Conservation (phyloP, 305 asterid species). For the Fraxinus albicans region DNA sequence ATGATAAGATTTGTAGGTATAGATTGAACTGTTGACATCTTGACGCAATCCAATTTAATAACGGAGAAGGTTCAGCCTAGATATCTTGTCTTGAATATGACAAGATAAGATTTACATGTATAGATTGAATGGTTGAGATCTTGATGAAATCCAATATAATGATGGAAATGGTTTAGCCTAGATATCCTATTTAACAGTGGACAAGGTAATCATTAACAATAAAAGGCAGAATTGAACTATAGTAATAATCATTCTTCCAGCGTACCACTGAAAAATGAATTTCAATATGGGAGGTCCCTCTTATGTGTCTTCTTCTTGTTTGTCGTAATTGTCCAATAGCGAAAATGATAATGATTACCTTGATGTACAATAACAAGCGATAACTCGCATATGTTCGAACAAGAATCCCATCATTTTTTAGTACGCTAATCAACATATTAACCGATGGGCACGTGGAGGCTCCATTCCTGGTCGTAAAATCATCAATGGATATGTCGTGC, state of each 20-base stretch:
- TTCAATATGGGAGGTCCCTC: too few relatives aligned
- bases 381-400: not conserved
- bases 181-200: not conserved
- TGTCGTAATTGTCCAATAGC: too few relatives aligned
- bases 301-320: too few relatives aligned
- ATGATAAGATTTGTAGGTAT: not conserved
- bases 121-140: too few relatives aligned
- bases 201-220: not conserved
- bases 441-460: not conserved
- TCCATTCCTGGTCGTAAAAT: not conserved
- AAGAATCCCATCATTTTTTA: not conserved
- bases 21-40: too few relatives aligned
- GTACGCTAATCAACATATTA: not conserved
- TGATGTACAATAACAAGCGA: too few relatives aligned
- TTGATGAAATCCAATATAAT: not conserved
- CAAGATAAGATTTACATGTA: not conserved
- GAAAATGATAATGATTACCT: too few relatives aligned
- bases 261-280: too few relatives aligned
- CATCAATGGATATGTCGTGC: not conserved
- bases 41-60: too few relatives aligned
- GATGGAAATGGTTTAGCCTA: not conserved
- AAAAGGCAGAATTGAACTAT: too few relatives aligned
- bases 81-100: not conserved
- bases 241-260: too few relatives aligned
- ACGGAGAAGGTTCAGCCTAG: not conserved